Evolutionary conservation across 495 filamentous ascomycete genomes (phyloP), one percentile per base, ranked within the genome.

Genomic region (Lepidopterella palustris): DNA sequence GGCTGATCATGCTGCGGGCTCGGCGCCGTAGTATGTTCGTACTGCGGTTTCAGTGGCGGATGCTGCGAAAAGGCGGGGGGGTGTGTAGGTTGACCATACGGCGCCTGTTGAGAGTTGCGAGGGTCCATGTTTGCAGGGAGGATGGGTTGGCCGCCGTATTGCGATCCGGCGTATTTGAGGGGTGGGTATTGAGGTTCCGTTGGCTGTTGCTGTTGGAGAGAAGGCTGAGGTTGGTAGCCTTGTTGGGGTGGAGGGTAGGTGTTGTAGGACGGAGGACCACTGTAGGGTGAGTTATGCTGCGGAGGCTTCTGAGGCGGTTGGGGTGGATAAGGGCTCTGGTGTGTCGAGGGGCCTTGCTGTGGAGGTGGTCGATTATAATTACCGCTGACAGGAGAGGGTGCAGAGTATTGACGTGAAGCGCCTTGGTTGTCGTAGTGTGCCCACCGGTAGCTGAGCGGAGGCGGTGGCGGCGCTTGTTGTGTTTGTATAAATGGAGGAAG

Each of bases 81-180:
- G 28, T 28, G 50, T 53, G 50, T 3, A 13, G 25, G 25, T 31
- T 53, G 50, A 20, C 25, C 50, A 31, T 53, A 53, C 50, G 50
- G 55, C 45, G 49, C 13, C n/a, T 26, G 32, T 13, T 57, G 45
- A 13, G 63, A 13, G 32, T 32, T 48, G 15, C 54, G 54, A 8
- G 63, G 63, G 27, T 62, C 55, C 54, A 66, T 61, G 50, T 52
- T 66, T 8, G 63, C 63, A 6, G 63, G 63, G 3, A 62, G 52
- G 15, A 66, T 66, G n/a, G 59, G 63, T 25, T 57, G 53, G 24
- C 63, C 63, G 6, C 63, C 63, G 29, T 59, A 66, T 24, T 66
- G 63, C 8, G 55, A 58, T 24, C 57, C 53, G 23, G 21, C 1
- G 26, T 53, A 53, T 28, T 66, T 62, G 5, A 63, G 55, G 11